Conservation (phyloP, 805 yeast genomes). For the Hanseniaspora jakobsenii region DNA sequence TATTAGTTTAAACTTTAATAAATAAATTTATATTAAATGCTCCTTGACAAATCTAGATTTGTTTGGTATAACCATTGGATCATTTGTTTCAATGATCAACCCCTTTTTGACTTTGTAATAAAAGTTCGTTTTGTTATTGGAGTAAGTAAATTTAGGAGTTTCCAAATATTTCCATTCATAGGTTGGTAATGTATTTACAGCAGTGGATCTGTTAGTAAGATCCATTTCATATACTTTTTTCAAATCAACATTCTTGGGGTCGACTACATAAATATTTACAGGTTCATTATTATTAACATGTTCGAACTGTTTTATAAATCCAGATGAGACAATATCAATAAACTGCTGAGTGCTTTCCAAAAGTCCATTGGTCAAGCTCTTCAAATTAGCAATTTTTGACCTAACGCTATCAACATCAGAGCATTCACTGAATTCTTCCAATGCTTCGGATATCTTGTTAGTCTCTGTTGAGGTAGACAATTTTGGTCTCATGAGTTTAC, state of each 20-base stretch:
- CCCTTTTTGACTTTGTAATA: slow-evolving; percentile 45
- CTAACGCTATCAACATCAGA: slow-evolving; percentile 64
- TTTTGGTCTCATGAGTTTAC: slow-evolving; percentile 45
- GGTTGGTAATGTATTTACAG: not conserved
- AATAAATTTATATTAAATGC: not conserved
- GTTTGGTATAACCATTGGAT: not conserved
- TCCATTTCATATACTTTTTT: slow-evolving; percentile 16
- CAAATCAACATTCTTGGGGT: slow-evolving; percentile 32
- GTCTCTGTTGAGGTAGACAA: too few species aligned
- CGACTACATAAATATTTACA: slow-evolving; percentile 25
- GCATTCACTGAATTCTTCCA: slow-evolving; percentile 36
- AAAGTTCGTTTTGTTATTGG: slow-evolving; percentile 29
- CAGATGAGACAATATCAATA: slow-evolving; percentile 23
- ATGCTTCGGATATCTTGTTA: slow-evolving; percentile 14
- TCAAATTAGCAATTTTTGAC: slow-evolving; percentile 63
- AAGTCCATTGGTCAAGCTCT: slow-evolving; percentile 26
- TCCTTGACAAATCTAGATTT: not conserved
- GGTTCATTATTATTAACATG: slow-evolving; percentile 20
- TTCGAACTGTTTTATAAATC: slow-evolving; percentile 21
- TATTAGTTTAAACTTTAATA: too few species aligned
- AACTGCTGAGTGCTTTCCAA: slow-evolving; percentile 31
- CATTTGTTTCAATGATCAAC: slow-evolving; percentile 18
- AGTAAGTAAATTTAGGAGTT: slow-evolving; percentile 62
- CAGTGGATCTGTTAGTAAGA: slow-evolving; percentile 31
- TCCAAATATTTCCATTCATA: slow-evolving; percentile 71